These are phyloP conservation scores for Vitis hybrid DNA, from an alignment of 177 flowering plant genomes.

Conservation along the genomic window DNA sequence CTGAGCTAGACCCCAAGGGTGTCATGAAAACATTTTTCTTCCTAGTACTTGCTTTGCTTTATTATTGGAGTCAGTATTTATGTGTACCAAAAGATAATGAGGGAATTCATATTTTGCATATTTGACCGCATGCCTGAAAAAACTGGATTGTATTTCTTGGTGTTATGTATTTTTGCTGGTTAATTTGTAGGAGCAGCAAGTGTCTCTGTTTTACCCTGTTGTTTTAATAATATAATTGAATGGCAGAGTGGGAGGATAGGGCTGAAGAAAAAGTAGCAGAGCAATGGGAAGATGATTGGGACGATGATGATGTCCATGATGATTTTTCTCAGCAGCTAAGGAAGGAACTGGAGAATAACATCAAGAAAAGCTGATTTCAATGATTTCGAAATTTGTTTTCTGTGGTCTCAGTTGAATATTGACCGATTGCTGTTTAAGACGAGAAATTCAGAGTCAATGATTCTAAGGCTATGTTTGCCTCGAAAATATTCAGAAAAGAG, in stretches of 20 bases:
- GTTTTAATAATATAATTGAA: background rate
- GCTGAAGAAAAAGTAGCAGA: constrained; percentile 63
- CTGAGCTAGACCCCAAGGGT: no score
- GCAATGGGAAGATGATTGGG: constrained; percentile 98
- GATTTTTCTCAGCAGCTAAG: constrained; percentile 85
- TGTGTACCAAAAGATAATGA: no score
- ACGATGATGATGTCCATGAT: constrained; percentile 87
- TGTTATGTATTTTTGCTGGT: background rate
- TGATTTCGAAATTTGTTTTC: background rate
- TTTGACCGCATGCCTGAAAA: no score
- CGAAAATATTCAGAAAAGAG: no score
- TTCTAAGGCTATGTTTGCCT: no score
- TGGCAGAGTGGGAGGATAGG: constrained; percentile 73
- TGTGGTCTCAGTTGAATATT: background rate
- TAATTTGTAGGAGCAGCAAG: constrained; percentile 16
- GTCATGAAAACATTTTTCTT: no score
- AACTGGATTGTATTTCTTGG: no score
- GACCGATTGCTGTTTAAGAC: no score
- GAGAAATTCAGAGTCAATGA: no score
- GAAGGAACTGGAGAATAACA: constrained; percentile 69
- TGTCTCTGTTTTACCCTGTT: background rate
- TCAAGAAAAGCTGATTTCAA: constrained; percentile 39
- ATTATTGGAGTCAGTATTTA: no score
- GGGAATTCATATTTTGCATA: no score
- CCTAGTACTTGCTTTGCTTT: no score